Evolutionary conservation across 2,329 filamentous ascomycete genomes (phyloP), one percentile per base, ranked within the genome.

Genomic region (Diaporthe ampelina): DNA sequence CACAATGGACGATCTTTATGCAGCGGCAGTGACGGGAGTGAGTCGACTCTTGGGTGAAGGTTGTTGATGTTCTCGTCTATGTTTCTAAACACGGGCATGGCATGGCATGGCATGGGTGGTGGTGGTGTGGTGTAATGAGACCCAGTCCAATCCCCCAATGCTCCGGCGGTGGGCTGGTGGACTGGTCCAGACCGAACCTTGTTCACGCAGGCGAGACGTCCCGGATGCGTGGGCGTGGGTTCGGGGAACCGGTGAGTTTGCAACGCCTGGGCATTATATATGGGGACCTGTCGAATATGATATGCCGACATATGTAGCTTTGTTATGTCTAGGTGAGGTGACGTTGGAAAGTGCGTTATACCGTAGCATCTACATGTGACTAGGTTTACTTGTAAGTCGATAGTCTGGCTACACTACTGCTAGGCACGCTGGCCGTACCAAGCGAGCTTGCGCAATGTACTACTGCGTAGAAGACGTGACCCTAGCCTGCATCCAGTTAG

Each of bases 121-220:
- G 24, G 26, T 54, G 29, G 19, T 43, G 40, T 37, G 8, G 35
- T 37, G 35, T 40, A 40, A 13, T 40, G 13, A 40, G 37, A 40
- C 37, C 40, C 40, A 43, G 40, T 17, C 40, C 40, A 43, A 11
- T 43, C 40, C 40, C 15, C 13, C 32, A 68, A 29, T 4, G 45
- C 40, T 13, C 48, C 21, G 63, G 63, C 24, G 40, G 45, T 68
- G 29, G 48, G 61, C 5, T 50, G 61, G 61, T 32, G 29, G 61
- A 67, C 63, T 54, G 63, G 61, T 67, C 63, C 63, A 54, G 63
- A 68, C 63, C 48, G 48, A 68, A 68, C 63, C 63, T 68, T 68
- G 63, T 68, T 54, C 2, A 9, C 9, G 17, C 48, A 40, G 63
- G 63, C 63, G 63, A 68, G 45, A 52, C n/a, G 48, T 68, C 32